Base-by-base conservation (phyloP, 139 green algal species). In the Chlamydomonas sphaeroides region DNA sequence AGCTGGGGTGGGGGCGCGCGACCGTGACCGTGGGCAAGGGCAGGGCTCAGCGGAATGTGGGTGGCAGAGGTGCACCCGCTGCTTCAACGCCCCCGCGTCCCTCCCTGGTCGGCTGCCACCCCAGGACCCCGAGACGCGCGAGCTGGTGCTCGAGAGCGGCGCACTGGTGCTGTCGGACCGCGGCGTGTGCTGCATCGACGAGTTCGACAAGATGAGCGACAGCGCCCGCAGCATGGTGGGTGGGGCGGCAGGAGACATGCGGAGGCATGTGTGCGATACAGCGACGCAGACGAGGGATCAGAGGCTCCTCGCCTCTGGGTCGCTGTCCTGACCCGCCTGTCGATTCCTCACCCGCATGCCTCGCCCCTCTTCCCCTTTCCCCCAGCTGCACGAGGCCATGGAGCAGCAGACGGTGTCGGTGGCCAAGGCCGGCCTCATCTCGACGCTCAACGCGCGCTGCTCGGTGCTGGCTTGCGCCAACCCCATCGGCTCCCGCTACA, bases 181-280 rank as follows among this genome's bases (percentile, higher is more conserved):
- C 3, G 96, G 97, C 81, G 90, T 99, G 26, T 99, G 97, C 94
- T 99, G 96, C 93, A 99, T 99, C 84, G 96, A 99, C 85, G 97
- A 99, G 92, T 99, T 99, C 87, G 97, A 99, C 92, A 99, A 99
- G 91, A 98, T 99, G 94, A 96, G 89, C 79, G 97, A 99, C 35
- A 86, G 86, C n/a, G 45, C 45, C 45, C 45, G 45, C 45, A 36
- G 65, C 20, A 30, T 28, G 53, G 53, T 62, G 53, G 53, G 53
- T 62, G 53, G 53, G 53, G 53, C 5, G 53, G 53, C n/a, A n/a
- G n/a, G n/a, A n/a, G n/a, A n/a, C n/a, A n/a, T n/a, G n/a, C n/a
- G n/a, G n/a, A n/a, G n/a, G n/a, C n/a, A n/a, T n/a, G n/a, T n/a
- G n/a, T n/a, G n/a, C n/a, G n/a, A n/a, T n/a, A n/a, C n/a, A n/a